These are phyloP conservation scores for Adansonia gregorii DNA, from an alignment of 441 rosid genomes.

Conservation along the genomic window DNA sequence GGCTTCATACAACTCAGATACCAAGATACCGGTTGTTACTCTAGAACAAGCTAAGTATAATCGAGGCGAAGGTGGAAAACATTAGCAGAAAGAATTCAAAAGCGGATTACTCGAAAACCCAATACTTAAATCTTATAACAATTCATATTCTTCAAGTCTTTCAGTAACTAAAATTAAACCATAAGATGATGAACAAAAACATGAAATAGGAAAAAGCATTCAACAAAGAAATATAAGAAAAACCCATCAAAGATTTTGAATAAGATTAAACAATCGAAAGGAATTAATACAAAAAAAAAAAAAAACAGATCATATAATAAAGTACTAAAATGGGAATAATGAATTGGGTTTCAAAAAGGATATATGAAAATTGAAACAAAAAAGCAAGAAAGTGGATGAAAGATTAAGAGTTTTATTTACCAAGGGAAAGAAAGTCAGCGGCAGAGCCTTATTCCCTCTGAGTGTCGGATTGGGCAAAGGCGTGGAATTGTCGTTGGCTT, in stretches of 20 bases:
- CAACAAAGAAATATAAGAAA: background rate
- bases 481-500: conserved; percentile 11
- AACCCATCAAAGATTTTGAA: conserved; percentile 1
- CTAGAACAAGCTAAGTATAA: background rate
- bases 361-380: background rate
- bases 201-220: background rate
- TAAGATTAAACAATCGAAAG: background rate
- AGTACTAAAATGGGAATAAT: background rate
- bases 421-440: background rate
- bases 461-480: conserved; percentile 15
- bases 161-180: background rate
- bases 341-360: background rate
- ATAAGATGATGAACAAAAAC: background rate
- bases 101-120: background rate
- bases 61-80: background rate
- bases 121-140: background rate
- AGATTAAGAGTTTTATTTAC: background rate
- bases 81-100: background rate
- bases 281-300: background rate
- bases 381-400: background rate
- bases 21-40: background rate
- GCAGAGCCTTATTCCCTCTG: background rate
- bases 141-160: background rate
- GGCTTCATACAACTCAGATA: background rate
- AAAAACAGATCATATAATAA: background rate